Base-by-base conservation (phyloP, 2,329 filamentous ascomycete species). In the Thielaviopsis musarum region DNA sequence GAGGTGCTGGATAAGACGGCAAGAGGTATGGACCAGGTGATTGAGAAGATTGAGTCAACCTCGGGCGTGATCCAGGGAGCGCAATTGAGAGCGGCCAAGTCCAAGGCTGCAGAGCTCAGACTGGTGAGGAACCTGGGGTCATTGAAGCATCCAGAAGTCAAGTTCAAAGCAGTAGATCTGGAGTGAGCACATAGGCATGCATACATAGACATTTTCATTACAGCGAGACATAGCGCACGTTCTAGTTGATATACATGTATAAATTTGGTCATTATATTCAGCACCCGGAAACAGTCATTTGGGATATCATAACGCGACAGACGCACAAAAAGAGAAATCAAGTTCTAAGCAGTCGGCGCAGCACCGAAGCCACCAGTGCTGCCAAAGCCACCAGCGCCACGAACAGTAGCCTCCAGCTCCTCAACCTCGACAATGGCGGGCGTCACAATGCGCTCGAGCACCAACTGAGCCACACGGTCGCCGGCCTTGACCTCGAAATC, bases 391-490 rank as follows among this genome's bases (percentile, higher is more conserved):
- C 91, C 91, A 0, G 84, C 89, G 26, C 93, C 93, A 51, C 93
- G 79, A 12, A 94, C 89, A 68, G 88, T 97, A 74, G 90, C 88
- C 67, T 91, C 88, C 61, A 98, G 77, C 74, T 91, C 81, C 66
- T 88, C 77, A 1, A 97, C 91, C 67, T 95, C 90, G n/a, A 87
- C 73, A 5, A 98, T 87, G 54, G 94, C 88, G 2, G 93, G 91
- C 28, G 91, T 97, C 68, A 87, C 91, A 68, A 97, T 96, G 70
- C 89, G 83, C 78, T 98, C 93, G 60, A 98, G 76, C 64, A 98
- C 83, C 65, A 98, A 79, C 77, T 98, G 93, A 51, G 93, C 94
- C 67, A 98, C 77, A 58, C 93, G 85, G 72, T 98, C 93, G 56
- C 91, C 91, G 68, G 86, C 83, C 67, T 85, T 85, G 65, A 98